Evolutionary conservation across 495 filamentous ascomycete species (phyloP).

Genomic region (Neurospora africana): DNA sequence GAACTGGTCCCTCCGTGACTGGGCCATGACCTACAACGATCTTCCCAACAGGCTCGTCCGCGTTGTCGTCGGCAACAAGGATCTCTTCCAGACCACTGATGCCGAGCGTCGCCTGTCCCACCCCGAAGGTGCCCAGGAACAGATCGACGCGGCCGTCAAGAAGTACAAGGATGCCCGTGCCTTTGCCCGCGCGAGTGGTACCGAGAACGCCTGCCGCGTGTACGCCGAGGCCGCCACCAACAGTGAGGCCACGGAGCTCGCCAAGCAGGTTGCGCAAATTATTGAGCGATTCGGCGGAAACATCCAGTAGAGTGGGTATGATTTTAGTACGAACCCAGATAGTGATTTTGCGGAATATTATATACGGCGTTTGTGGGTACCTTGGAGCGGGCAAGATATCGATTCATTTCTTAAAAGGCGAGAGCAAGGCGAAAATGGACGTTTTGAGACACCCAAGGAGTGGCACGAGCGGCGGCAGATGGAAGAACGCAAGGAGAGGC

Average conservation of each 20-base stretch:
- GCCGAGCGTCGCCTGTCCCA: conserved; percentile 80
- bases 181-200: conserved; percentile 88
- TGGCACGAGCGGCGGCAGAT: not conserved
- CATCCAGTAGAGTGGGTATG: conserved; percentile 2
- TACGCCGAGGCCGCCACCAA: conserved; percentile 92
- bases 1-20: conserved; percentile 79
- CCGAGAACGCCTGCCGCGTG: conserved; percentile 90
- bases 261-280: conserved; percentile 66
- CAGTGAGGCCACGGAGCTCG: conserved; percentile 76
- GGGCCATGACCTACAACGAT: conserved; percentile 89
- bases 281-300: conserved; percentile 36
- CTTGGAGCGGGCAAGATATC: not conserved
- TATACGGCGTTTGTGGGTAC: not conserved
- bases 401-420: not conserved
- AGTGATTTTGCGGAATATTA: not conserved
- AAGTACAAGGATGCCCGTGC: conserved; percentile 85
- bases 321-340: not conserved
- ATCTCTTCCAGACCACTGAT: conserved; percentile 78
- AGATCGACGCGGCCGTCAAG: conserved; percentile 77
- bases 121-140: conserved; percentile 65
- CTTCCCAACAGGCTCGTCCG: conserved; percentile 90
- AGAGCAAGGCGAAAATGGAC: not conserved
- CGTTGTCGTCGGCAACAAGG: conserved; percentile 79
- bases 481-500: not conserved
- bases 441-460: not conserved